Percentiles rank a stretch among this genome's conserved stretches.
Conservation (phyloP, 345 rosid genomes). For the Dipteronia sinensis region DNA sequence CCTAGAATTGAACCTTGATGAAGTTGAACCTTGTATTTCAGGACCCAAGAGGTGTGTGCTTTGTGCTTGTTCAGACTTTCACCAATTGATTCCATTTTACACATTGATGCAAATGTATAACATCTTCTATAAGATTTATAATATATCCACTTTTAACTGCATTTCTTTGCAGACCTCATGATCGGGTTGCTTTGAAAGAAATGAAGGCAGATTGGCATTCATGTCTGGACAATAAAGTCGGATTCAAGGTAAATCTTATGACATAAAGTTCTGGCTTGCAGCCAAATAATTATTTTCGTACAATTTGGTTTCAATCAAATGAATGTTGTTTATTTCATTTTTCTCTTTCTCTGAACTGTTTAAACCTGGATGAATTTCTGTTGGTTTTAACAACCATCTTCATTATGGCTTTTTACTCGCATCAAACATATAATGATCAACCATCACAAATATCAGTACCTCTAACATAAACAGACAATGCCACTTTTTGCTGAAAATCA, state of each 20-base stretch:
- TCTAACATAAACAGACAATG: not conserved
- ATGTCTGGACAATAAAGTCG: constrained; percentile 85
- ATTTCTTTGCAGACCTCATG: constrained; percentile 78
- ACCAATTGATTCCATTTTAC: not conserved
- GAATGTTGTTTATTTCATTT: not conserved
- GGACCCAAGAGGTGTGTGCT: constrained; percentile 87
- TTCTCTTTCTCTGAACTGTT: not conserved
- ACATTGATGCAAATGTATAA: not conserved
- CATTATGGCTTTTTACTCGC: not conserved
- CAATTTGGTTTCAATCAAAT: not conserved
- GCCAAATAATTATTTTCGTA: constrained; percentile 7
- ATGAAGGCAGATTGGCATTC: constrained; percentile 99
- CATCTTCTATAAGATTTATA: not conserved
- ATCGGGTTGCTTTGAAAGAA: constrained; percentile 84
- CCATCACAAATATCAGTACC: not conserved
- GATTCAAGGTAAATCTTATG: constrained; percentile 70
- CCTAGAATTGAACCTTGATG: constrained; percentile 70
- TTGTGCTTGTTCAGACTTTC: constrained; percentile 11
- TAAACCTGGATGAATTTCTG: not conserved
- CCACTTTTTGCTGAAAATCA: not conserved
- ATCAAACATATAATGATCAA: not conserved
- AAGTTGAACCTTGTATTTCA: constrained; percentile 93
- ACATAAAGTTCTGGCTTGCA: constrained; percentile 7
- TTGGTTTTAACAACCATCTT: constrained; percentile 1
- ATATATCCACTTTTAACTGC: constrained; percentile 8